phyloP scores from a whole-genome alignment of 2,329 filamentous ascomycete genomes.

The Alternaria gansuensis region DNA sequence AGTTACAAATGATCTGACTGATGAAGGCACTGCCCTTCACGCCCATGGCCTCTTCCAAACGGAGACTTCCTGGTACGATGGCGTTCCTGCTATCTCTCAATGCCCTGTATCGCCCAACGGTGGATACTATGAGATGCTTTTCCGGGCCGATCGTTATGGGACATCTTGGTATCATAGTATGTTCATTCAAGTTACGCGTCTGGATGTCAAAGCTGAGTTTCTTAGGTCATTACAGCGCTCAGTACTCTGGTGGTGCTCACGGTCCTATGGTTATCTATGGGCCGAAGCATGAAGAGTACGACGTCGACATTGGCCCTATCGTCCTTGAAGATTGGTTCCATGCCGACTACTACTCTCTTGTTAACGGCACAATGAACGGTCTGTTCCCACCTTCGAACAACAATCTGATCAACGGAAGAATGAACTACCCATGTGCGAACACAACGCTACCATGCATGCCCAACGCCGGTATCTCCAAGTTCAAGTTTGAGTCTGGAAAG shows the following conservation, averaged over 20 bases:
- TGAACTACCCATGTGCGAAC: conserved; percentile 40
- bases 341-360: conserved; percentile 40
- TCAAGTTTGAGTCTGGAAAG: conserved; percentile 54
- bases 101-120: conserved; percentile 50
- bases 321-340: conserved; percentile 56
- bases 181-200: conserved; percentile 29
- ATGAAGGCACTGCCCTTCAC: conserved; percentile 50
- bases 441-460: conserved; percentile 39
- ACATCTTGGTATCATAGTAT: conserved; percentile 41
- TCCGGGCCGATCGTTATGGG: conserved; percentile 44
- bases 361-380: conserved; percentile 41
- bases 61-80: conserved; percentile 50
- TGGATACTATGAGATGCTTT: conserved; percentile 29
- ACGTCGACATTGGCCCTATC: conserved; percentile 54
- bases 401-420: conserved; percentile 34
- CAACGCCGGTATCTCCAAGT: conserved; percentile 43
- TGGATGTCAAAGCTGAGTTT: conserved; percentile 12
- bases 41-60: conserved; percentile 48
- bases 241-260: conserved; percentile 52
- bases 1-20: conserved; percentile 43
- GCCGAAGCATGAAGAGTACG: conserved; percentile 50
- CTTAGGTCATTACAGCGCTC: conserved; percentile 49
- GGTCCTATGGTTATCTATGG: conserved; percentile 53
- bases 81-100: conserved; percentile 48
- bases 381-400: conserved; percentile 34